Evolutionary conservation across 345 rosid genomes (phyloP), one percentile per base, ranked within the genome.

Genomic region (Eucalyptus pauciflora): DNA sequence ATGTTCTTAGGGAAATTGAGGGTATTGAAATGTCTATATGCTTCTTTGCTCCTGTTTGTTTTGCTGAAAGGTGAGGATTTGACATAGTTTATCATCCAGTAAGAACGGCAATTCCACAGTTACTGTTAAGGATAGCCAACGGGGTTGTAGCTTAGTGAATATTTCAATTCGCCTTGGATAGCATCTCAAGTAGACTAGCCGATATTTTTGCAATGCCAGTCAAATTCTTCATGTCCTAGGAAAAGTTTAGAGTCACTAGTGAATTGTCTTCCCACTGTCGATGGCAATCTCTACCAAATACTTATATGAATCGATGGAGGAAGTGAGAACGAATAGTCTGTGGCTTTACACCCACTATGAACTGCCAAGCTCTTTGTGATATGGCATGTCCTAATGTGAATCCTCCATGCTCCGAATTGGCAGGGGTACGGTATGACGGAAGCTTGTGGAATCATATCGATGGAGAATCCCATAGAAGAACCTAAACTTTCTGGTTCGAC

Each of bases 361-460:
- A 71, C 27, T 20, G 27, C 46, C 14, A 37, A 14, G 46, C 83
- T 18, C 83, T 37, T 18, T 20, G 46, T 37, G 46, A 71, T 71
- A 71, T 71, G 83, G 25, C 25, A 37, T 37, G 83, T 71, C 83
- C 46, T 71, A 37, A 71, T 87, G 7, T 43, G 46, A 20, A 37
- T 33, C 22, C 31, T 37, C 33, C 31, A n/a, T 64, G 54, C 56
- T 7, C 17, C 5, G 17, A 37, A 51, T 45, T 87, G 85, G 48
- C 90, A 92, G 92, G 93, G 93, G 15, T 92, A 92, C 67, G 94
- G 94, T 24, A 91, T 92, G 94, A 92, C 94, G 13, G 95, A 94
- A 91, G 88, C 93, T 41, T 54, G 91, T 58, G 93, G 92, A 16
- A 37, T 92, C 37, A 22, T 93, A 48, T 89, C 95, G 10, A 8